phyloP scores from a whole-genome alignment of 2,329 filamentous ascomycete genomes.

The Phaeosphaeria sp. region DNA sequence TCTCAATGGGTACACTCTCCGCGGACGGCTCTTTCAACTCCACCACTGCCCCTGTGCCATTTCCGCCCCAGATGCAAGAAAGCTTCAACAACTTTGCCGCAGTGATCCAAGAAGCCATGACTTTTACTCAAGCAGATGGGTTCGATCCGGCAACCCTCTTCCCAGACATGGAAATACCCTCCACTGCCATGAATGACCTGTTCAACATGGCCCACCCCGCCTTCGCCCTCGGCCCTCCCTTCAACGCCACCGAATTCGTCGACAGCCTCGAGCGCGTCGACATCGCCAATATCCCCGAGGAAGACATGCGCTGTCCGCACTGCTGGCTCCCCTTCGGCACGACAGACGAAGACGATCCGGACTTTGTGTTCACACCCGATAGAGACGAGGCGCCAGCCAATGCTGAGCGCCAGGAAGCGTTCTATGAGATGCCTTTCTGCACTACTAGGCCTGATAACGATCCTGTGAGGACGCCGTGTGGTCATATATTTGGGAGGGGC shows the following conservation, averaged over 20 bases:
- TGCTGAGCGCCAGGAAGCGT: background rate
- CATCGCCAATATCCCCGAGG: conserved; percentile 6
- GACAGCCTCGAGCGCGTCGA: conserved; percentile 7
- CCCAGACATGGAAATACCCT: background rate
- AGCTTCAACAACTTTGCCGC: background rate
- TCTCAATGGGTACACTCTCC: background rate
- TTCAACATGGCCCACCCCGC: background rate
- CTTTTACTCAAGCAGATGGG: background rate
- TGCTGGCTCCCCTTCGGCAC: conserved; percentile 18
- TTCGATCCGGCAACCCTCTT: background rate
- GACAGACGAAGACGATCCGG: conserved; percentile 8
- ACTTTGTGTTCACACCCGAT: background rate
- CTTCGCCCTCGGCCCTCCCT: background rate
- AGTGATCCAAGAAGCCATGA: background rate
- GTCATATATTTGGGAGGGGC: conserved; percentile 14
- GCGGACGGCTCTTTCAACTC: background rate
- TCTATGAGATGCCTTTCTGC: conserved; percentile 6
- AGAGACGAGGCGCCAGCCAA: background rate
- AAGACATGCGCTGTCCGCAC: conserved; percentile 11
- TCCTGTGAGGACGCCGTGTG: conserved; percentile 14
- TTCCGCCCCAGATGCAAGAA: background rate
- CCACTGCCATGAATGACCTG: background rate
- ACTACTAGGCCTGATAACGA: conserved; percentile 7
- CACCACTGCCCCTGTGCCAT: background rate
- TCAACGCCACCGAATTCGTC: conserved; percentile 6